Evolutionary conservation across 345 rosid genomes (phyloP), one percentile per base, ranked within the genome.

Genomic region (Brassica rapa): DNA sequence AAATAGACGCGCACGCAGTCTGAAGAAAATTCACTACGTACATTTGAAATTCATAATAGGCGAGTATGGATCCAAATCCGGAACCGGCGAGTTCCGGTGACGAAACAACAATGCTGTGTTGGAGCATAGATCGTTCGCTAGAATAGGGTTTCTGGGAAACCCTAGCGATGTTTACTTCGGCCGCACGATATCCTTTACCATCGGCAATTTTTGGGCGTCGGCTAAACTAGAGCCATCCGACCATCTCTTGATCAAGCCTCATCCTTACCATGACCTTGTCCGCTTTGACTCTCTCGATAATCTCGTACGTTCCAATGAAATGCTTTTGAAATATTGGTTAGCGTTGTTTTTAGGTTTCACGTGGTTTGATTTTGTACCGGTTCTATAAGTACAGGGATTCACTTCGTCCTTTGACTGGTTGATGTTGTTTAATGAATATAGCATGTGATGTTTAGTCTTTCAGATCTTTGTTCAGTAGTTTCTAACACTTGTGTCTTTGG

Each of bases 81-180:
- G 65, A 59, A 35, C 15, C 51, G 4, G 7, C 23, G 14, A 19
- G 3, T 24, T 65, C 53, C 1, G 35, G 14, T 4, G 37, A 49
- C 0, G 33, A 49, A 19, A 72, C 1, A 29, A 14, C 8, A 24
- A 70, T 55, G 72, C 2, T 21, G 68, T 15, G 41, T 80, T 87
- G 30, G 86, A 87, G 83, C 93, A 86, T 80, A 86, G 82, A 53
- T 84, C 85, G 3, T 81, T 84, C 62, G 97, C 97, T 4, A 83
- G 94, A 23, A 84, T 89, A 5, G 93, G 94, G 1, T 74, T 91
- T 9, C 69, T 89, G 8, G 94, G 94, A 7, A 91, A 91, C 69
- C 97, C 97, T 1, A 91, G 97, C 65, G 93, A 89, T 64, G 91
- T 91, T 25, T 91, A 91, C 80, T 82, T 77, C 33, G 93, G 94